Conservation (phyloP, 2,329 filamentous ascomycete species). For the Neopestalotiopsis rosae region DNA sequence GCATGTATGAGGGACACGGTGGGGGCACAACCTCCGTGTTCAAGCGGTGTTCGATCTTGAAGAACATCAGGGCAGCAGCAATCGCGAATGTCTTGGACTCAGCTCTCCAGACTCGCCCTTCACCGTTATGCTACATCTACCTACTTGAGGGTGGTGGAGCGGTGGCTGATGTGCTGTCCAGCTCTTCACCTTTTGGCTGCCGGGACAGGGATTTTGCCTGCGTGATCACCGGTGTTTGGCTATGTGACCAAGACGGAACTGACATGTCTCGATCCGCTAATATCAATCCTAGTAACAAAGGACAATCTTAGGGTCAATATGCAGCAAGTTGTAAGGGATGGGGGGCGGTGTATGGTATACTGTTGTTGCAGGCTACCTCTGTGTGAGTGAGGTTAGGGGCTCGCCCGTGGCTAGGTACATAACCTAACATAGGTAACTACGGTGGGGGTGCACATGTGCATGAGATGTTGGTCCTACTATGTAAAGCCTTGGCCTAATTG, state of each 20-base stretch:
- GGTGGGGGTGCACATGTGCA: no score
- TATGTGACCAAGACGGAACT: constrained; percentile 55
- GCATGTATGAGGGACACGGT: constrained; percentile 64
- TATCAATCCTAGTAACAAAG: not conserved
- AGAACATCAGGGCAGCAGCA: constrained; percentile 43
- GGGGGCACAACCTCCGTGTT: constrained; percentile 66
- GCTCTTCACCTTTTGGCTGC: constrained; percentile 65
- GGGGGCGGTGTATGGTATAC: no score
- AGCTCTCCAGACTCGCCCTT: constrained; percentile 55
- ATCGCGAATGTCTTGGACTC: constrained; percentile 44
- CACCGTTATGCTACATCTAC: constrained; percentile 65
- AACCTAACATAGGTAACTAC: no score
- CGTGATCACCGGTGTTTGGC: constrained; percentile 67
- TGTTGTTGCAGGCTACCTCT: no score
- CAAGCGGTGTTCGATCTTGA: constrained; percentile 68
- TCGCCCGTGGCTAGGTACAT: no score
- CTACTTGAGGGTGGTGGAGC: constrained; percentile 64
- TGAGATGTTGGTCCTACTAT: no score
- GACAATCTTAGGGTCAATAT: no score
- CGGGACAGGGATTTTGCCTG: constrained; percentile 70
- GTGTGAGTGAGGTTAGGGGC: no score
- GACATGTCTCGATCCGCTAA: constrained; percentile 36
- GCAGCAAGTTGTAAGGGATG: no score
- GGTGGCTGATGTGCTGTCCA: constrained; percentile 45
- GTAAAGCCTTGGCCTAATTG: no score